Evolutionary conservation across 164 flowering plant species (phyloP).

Genomic region (Platanus orientalis): DNA sequence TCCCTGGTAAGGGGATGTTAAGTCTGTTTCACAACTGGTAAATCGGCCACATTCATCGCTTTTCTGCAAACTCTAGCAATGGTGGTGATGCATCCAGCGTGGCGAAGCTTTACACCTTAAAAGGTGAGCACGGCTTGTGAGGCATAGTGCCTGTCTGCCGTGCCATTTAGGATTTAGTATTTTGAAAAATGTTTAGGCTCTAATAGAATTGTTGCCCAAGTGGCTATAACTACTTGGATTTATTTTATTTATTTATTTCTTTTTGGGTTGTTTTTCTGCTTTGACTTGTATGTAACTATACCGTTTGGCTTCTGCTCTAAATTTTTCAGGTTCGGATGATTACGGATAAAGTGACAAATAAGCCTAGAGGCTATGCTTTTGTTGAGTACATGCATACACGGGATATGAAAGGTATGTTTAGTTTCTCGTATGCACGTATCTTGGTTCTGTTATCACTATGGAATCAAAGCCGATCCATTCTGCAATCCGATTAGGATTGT

Average conservation of each 20-base stretch:
- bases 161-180: constrained; percentile 72
- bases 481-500: too few relatives aligned
- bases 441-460: neutral
- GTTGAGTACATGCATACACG: constrained; percentile 89
- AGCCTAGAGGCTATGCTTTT: constrained; percentile 96
- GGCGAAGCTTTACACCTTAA: constrained; percentile 61
- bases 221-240: constrained; percentile 9
- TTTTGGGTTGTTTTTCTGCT: neutral
- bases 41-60: constrained; percentile 55
- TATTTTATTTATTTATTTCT: neutral
- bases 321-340: constrained; percentile 72
- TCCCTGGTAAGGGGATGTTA: constrained; percentile 52
- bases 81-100: constrained; percentile 77
- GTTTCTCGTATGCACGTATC: neutral
- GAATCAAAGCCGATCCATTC: too few relatives aligned
- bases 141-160: constrained; percentile 97
- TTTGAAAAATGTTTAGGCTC: too few relatives aligned
- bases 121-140: constrained; percentile 99
- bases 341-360: constrained; percentile 61
- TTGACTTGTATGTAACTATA: too few relatives aligned
- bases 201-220: constrained; percentile 1
- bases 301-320: constrained; percentile 17
- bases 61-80: constrained; percentile 68
- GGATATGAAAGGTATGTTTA: constrained; percentile 86
- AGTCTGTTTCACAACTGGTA: constrained; percentile 56